A percentile compares a stretch with the other conserved stretches of the same genome.
phyloP scores from a whole-genome alignment of 345 rosid species.

The Heritiera littoralis region DNA sequence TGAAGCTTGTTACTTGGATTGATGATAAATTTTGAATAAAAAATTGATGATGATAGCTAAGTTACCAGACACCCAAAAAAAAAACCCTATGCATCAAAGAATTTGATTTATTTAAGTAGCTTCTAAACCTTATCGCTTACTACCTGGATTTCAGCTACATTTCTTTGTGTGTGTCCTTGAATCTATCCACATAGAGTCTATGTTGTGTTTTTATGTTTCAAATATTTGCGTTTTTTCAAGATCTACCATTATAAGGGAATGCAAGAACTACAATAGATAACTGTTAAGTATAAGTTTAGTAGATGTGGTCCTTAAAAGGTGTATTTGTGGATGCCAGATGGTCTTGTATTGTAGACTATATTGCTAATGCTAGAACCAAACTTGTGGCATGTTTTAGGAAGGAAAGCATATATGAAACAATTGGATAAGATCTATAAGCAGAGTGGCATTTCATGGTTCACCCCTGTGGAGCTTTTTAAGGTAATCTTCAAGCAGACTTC shows the following conservation, averaged over 20 bases:
- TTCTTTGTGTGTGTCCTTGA: not conserved
- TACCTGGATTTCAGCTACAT: not conserved
- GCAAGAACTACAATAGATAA: not conserved
- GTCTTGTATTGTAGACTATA: not conserved
- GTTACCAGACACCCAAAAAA: not conserved
- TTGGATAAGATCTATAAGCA: conserved; percentile 84
- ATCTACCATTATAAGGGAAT: not conserved
- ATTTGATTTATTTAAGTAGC: not conserved
- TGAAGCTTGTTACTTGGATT: not conserved
- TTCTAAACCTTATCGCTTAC: not conserved
- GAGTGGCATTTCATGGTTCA: conserved; percentile 95
- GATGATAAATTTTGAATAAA: not conserved
- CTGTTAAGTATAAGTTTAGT: not conserved
- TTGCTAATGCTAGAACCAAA: not conserved
- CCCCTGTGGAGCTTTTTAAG: conserved; percentile 99
- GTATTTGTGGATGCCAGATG: not conserved
- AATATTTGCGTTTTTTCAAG: not conserved
- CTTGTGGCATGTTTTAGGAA: conserved; percentile 46
- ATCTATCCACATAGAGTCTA: not conserved
- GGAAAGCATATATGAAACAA: conserved; percentile 77
- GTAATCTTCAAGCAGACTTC: conserved; percentile 28
- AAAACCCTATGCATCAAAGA: not conserved
- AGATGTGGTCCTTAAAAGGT: not conserved
- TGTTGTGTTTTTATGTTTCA: not conserved
- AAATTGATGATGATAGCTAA: not conserved